Evolutionary conservation across 225 moss, liverwort and hornwort genomes (phyloP), one percentile per base, ranked within the genome.

Genomic region (Lunularia cruciata): DNA sequence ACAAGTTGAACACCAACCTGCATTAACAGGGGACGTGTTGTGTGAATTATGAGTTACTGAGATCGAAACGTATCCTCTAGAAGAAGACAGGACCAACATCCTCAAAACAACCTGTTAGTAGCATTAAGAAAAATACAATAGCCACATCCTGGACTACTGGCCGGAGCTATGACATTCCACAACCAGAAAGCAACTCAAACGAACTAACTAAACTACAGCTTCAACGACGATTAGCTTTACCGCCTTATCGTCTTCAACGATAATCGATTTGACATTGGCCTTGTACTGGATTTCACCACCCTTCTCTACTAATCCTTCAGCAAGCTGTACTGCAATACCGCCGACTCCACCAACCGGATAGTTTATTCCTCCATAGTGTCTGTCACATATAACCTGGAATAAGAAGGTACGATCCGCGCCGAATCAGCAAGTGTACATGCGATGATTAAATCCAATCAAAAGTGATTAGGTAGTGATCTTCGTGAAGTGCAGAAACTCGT

Each of bases 301-400:
- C 19, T 88, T 53, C 59, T 95, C 95, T 19, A 87, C 79, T 47
- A 95, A 84, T 6, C 95, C 95, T 51, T 87, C 87, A 15, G 92
- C 95, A 28, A 95, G 92, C 77, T 88, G 86, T 81, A 84, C 74
- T 14, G 95, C 88, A 82, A 95, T 90, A 8, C 84, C 71, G 22
- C 92, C 95, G 1, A 95, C 95, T 1, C 95, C 95, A 60, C 95
- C 95, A 18, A 82, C 75, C 5, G 95, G 92, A 43, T 95, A 95
- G 58, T 92, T 95, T 30, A 95, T 87, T 12, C 95, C 95, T 55
- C 92, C 95, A 68, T 72, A 95, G 72, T 95, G 92, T 62, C 92
- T 81, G 62, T 95, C 95, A 60, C 95, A 92, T 73, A 95, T 86
- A 25, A 95, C 86, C 86, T 86, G 83, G 48, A 68, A 49, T 37